Evolutionary conservation across 2,329 filamentous ascomycete species (phyloP), one percentile per base, ranked within the genome.

Genomic region (Conoideocrella luteorostrata): DNA sequence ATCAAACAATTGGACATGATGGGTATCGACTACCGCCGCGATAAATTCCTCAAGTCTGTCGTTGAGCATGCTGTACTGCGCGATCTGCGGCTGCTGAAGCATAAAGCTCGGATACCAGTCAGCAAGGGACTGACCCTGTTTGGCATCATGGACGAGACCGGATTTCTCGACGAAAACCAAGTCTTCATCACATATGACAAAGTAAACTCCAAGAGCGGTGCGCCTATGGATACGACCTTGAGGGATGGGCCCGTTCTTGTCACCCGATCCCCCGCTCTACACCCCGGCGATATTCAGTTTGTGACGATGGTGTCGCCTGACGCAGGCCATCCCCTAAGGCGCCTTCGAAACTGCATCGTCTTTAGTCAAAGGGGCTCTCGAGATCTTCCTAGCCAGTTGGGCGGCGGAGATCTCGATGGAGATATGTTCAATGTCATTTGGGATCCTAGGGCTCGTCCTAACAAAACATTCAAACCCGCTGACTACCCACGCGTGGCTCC

Each of bases 121-220:
- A 62, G 74, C 0, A 60, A 82, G 13, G 88, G 86, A 0, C 74
- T 82, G n/a, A 89, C 86, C 0, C 69, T 94, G 0, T 89, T 88
- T 52, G 88, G 88, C 0, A 72, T 94, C 40, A 86, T 93, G 78
- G 88, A 95, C 49, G 88, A 94, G 60, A 88, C 85, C 0, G 78
- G 77, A 0, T 76, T 73, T 28, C 68, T 95, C 0, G 50, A 73
- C 9, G 80, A 87, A 55, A 75, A 76, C 1, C 70, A 94, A 49
- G 74, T 91, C 0, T 90, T 81, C 52, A 74, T 86, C 42, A 74
- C 77, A 0, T 78, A 75, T 29, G 69, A 80, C 36, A 67, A 59
- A 30, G 53, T 52, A 9, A 38, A 55, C n/a, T 21, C 45, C 21
- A 52, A 44, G 9, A 45, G 47, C 12, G 52, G 55, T 4, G 43